Conservation (phyloP, 139 green algal genomes). For the Coccomyxa sp. region DNA sequence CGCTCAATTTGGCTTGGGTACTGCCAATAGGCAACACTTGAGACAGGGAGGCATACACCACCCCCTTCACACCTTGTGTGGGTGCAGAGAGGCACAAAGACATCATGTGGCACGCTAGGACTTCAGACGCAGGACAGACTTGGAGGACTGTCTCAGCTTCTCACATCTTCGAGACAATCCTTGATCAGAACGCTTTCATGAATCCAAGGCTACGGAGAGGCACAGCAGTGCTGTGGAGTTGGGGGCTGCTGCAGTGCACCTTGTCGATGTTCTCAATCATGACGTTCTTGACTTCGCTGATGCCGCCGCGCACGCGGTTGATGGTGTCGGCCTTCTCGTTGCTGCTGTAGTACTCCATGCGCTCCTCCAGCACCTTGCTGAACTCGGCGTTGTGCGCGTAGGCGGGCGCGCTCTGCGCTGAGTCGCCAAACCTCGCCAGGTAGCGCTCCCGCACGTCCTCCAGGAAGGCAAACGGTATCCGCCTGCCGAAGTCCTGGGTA, state of each 20-base stretch:
- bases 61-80: too few species aligned
- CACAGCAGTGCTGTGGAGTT: too few species aligned
- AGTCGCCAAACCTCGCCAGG: conserved; percentile 23
- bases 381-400: conserved; percentile 90
- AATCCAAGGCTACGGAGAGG: too few species aligned
- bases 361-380: conserved; percentile 53
- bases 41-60: too few species aligned
- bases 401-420: conserved; percentile 53
- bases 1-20: too few species aligned
- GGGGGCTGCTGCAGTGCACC: too few species aligned
- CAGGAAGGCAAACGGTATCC: conserved; percentile 88
- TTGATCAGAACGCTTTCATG: too few species aligned
- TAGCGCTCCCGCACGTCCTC: conserved; percentile 66
- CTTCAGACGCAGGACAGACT: neutral
- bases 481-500: conserved; percentile 57
- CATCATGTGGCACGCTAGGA: neutral
- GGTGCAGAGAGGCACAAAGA: too few species aligned
- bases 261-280: conserved; percentile 93
- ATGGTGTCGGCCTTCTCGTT: conserved; percentile 78
- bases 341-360: conserved; percentile 72
- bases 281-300: conserved; percentile 79
- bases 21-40: too few species aligned
- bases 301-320: conserved; percentile 67
- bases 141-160: too few species aligned
- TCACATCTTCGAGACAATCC: too few species aligned